These are phyloP conservation scores for Leptographium radiaticola DNA, from an alignment of 2,329 filamentous ascomycete species.

Conservation along the genomic window DNA sequence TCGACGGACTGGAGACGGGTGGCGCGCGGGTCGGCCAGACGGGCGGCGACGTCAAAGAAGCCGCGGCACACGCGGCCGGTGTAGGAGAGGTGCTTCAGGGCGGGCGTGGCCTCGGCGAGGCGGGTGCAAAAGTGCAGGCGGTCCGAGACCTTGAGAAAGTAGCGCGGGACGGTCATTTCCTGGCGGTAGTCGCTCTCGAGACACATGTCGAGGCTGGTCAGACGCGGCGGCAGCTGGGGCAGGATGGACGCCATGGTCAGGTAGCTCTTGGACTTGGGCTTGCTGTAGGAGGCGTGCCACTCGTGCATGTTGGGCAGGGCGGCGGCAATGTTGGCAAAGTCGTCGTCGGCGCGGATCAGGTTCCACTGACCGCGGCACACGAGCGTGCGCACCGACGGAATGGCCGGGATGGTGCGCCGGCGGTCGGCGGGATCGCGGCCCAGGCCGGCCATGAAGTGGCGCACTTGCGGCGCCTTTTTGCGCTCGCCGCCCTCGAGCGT, in stretches of 20 bases:
- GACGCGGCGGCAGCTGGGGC: conserved; percentile 38
- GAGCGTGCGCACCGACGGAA: conserved; percentile 49
- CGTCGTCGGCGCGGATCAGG: conserved; percentile 48
- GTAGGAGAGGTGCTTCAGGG: conserved; percentile 55
- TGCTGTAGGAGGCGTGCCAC: conserved; percentile 53
- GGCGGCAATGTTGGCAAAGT: conserved; percentile 48
- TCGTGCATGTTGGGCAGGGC: conserved; percentile 54
- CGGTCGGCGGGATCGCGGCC: neutral
- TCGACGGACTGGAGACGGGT: conserved; percentile 52
- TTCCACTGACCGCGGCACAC: conserved; percentile 70
- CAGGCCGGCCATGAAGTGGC: conserved; percentile 30
- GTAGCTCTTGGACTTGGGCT: conserved; percentile 62
- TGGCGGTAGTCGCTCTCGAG: conserved; percentile 61
- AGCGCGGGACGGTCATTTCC: conserved; percentile 45
- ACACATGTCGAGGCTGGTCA: conserved; percentile 53
- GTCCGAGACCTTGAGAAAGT: conserved; percentile 45
- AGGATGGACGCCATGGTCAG: conserved; percentile 54
- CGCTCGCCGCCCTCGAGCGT: conserved; percentile 67
- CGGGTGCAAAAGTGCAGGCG: conserved; percentile 52
- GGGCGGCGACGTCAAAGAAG: conserved; percentile 51
- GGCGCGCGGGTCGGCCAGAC: conserved; percentile 31
- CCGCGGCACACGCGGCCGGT: conserved; percentile 58
- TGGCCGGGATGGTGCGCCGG: conserved; percentile 16
- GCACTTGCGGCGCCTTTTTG: conserved; percentile 59
- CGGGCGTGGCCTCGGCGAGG: conserved; percentile 46